Evolutionary conservation across 176 grass and related monocot genomes (phyloP).

Genomic region (Themeda triandra): DNA sequence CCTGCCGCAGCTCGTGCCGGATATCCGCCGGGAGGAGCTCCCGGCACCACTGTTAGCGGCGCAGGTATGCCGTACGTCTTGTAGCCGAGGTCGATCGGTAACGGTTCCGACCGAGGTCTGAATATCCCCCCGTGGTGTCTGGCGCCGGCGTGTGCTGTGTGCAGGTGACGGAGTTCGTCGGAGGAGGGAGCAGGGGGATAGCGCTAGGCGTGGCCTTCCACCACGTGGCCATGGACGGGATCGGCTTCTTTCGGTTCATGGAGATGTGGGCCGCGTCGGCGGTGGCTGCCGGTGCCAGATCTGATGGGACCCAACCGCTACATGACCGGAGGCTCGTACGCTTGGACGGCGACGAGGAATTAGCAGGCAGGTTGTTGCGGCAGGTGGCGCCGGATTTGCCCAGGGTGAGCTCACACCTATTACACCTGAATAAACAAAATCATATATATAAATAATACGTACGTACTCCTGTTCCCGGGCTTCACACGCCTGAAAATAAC

Average conservation of each 20-base stretch:
- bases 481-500: too few relatives aligned
- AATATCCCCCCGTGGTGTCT: too few relatives aligned
- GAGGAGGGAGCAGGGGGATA: neutral
- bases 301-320: neutral
- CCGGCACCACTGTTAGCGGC: neutral
- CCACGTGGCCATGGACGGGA: constrained; percentile 17
- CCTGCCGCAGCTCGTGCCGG: neutral
- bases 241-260: constrained; percentile 30
- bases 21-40: constrained; percentile 17
- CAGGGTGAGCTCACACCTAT: too few relatives aligned
- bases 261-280: neutral
- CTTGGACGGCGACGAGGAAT: constrained; percentile 16
- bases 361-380: neutral
- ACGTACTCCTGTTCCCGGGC: too few relatives aligned
- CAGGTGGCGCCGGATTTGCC: neutral
- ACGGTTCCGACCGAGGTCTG: too few relatives aligned
- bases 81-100: too few relatives aligned
- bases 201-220: constrained; percentile 25
- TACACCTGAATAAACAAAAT: too few relatives aligned
- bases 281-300: neutral
- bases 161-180: constrained; percentile 43
- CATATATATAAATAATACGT: too few relatives aligned
- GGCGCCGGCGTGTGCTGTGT: too few relatives aligned
- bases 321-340: constrained; percentile 29
- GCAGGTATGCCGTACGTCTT: too few relatives aligned